Percentiles rank a stretch among this genome's conserved stretches.
These are phyloP conservation scores for Aurantiochytrium sp. DNA, from an alignment of 108 stramenopile species.

Conservation along the genomic window DNA sequence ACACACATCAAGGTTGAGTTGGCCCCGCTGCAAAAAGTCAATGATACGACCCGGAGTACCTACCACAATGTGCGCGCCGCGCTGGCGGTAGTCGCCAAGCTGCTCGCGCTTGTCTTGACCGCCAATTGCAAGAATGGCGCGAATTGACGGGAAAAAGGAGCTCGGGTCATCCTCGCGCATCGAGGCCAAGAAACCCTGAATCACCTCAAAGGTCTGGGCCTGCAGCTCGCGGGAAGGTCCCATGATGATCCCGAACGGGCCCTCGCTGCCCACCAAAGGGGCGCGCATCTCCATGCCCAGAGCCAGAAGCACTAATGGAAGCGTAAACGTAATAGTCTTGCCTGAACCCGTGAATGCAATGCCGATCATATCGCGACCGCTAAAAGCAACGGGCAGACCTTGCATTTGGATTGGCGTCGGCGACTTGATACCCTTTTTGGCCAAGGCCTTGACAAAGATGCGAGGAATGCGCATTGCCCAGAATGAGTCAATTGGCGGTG, in stretches of 20 bases:
- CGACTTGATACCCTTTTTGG: slow-evolving; percentile 72
- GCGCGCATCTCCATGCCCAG: slow-evolving; percentile 88
- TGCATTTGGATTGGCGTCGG: slow-evolving; percentile 99
- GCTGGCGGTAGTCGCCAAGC: slow-evolving; percentile 55
- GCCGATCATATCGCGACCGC: slow-evolving; percentile 96
- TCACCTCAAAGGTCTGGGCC: slow-evolving; percentile 89
- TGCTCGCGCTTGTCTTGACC: slow-evolving; percentile 84
- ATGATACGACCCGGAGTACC: slow-evolving; percentile 86
- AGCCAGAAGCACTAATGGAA: slow-evolving; percentile 88
- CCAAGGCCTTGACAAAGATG: slow-evolving; percentile 65
- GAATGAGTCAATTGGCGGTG: slow-evolving; percentile 80
- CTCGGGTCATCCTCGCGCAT: neutral
- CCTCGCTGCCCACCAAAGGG: slow-evolving; percentile 83
- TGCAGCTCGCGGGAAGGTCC: slow-evolving; percentile 93
- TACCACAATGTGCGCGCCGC: slow-evolving; percentile 83
- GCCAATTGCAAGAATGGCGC: slow-evolving; percentile 80
- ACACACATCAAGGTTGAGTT: slow-evolving; percentile 77
- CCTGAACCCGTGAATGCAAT: slow-evolving; percentile 93
- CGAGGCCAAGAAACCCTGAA: slow-evolving; percentile 36
- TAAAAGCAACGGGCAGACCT: slow-evolving; percentile 87
- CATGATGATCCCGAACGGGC: slow-evolving; percentile 86
- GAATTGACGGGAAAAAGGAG: slow-evolving; percentile 62
- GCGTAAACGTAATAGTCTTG: slow-evolving; percentile 85
- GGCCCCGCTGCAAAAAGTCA: slow-evolving; percentile 77
- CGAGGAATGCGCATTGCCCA: slow-evolving; percentile 83